Percentiles rank a stretch among this genome's conserved stretches.
Conservation (phyloP, 2,329 filamentous ascomycete genomes). For the Beauveria medogensis region DNA sequence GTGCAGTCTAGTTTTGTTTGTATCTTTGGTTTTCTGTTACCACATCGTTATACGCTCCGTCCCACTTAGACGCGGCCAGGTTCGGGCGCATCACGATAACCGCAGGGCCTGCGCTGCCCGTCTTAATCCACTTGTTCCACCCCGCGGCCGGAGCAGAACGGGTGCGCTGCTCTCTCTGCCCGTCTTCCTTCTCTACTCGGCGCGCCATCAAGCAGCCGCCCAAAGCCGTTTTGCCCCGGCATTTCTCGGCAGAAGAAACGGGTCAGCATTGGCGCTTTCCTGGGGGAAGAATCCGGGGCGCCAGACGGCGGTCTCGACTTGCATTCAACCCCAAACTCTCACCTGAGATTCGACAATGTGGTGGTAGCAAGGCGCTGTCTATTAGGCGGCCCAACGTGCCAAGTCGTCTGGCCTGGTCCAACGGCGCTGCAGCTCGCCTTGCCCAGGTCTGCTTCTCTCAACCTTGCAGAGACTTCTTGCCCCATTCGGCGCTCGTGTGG, state of each 20-base stretch:
- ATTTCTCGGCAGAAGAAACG: conserved; percentile 1
- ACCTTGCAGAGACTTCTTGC: not conserved
- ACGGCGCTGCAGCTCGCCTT: not conserved
- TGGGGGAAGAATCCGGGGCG: conserved; percentile 2
- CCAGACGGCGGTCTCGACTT: not conserved
- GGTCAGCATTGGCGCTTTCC: not conserved
- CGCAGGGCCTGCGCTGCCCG: conserved; percentile 7
- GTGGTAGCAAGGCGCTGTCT: not conserved
- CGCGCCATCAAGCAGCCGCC: not conserved
- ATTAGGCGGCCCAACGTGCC: not conserved
- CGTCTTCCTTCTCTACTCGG: not conserved
- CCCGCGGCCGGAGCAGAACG: conserved; percentile 7
- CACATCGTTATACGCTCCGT: conserved; percentile 11
- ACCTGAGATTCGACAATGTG: not conserved
- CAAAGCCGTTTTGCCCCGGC: conserved; percentile 6
- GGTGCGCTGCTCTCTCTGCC: not conserved
- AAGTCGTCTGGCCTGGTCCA: not conserved
- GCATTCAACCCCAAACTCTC: not conserved
- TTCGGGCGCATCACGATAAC: conserved; percentile 12
- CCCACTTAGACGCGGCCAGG: conserved; percentile 12
- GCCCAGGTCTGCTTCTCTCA: not conserved
- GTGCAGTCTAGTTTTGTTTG: not conserved
- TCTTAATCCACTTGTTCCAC: conserved; percentile 4
- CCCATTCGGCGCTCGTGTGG: not conserved
- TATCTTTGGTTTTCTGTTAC: not conserved